Evolutionary conservation across 768 basidiomycete genomes (phyloP).

Genomic region (Paxillus involutus): DNA sequence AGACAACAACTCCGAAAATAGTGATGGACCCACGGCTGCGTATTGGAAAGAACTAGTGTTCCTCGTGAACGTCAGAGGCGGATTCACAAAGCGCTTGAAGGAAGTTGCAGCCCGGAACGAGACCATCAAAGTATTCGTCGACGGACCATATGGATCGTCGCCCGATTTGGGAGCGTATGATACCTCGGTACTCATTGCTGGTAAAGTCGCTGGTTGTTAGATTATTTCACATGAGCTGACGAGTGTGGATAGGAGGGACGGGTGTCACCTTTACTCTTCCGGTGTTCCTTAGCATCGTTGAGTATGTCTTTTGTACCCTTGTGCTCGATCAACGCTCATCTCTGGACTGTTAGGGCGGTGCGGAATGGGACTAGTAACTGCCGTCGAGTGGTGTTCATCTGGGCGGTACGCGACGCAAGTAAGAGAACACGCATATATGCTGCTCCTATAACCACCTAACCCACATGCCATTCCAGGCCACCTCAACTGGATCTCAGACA

Average conservation of each 20-base stretch:
- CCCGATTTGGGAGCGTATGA: constrained; percentile 42
- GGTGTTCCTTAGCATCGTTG: constrained; percentile 41
- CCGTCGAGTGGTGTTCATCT: constrained; percentile 49
- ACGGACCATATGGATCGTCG: constrained; percentile 57
- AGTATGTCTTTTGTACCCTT: constrained; percentile 28
- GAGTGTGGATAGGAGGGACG: constrained; percentile 40
- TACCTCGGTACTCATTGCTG: constrained; percentile 50
- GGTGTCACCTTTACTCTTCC: constrained; percentile 50
- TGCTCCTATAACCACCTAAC: neutral
- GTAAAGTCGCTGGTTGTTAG: constrained; percentile 23
- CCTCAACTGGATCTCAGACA: constrained; percentile 45
- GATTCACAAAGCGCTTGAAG: constrained; percentile 55
- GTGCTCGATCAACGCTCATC: neutral
- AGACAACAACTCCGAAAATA: neutral
- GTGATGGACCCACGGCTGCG: neutral
- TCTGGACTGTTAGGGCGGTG: constrained; percentile 14
- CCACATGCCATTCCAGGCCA: constrained; percentile 26
- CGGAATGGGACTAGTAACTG: constrained; percentile 18
- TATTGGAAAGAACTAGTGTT: constrained; percentile 49
- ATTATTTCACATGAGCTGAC: neutral
- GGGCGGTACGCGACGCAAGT: constrained; percentile 51
- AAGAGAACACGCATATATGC: constrained; percentile 3
- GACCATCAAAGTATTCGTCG: constrained; percentile 48
- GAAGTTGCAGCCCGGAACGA: constrained; percentile 29
- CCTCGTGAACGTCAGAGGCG: constrained; percentile 55